phyloP scores from a whole-genome alignment of 495 filamentous ascomycete species.

The Cercophora samala region DNA sequence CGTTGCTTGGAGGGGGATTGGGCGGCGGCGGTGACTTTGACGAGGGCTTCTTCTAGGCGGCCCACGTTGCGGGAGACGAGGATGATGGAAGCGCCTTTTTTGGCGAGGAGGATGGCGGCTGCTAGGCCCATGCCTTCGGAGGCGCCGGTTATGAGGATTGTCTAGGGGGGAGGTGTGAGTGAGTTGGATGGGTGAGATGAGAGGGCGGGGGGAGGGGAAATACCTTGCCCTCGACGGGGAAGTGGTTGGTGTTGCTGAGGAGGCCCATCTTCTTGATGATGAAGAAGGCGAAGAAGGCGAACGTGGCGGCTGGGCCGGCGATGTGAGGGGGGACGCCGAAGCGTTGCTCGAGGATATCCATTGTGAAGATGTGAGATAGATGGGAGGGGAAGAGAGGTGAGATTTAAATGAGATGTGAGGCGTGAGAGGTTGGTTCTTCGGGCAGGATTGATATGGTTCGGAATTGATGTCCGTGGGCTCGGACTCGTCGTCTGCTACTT shows the following conservation, averaged over 20 bases:
- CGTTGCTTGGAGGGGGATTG: constrained; percentile 60
- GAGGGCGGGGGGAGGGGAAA: constrained; percentile 23
- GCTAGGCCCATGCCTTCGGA: constrained; percentile 88
- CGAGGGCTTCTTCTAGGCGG: constrained; percentile 72
- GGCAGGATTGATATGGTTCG: neutral
- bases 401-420: neutral
- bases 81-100: constrained; percentile 81
- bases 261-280: constrained; percentile 58
- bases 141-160: constrained; percentile 82
- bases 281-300: constrained; percentile 46
- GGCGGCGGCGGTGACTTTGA: constrained; percentile 61
- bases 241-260: constrained; percentile 66
- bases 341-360: constrained; percentile 22
- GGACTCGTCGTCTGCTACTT: neutral
- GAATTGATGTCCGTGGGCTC: neutral
- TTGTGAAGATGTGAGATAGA: constrained; percentile 3
- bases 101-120: constrained; percentile 66
- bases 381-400: neutral
- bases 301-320: constrained; percentile 43
- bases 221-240: constrained; percentile 79
- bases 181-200: neutral
- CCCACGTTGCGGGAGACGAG: constrained; percentile 72
- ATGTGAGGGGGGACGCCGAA: constrained; percentile 17
- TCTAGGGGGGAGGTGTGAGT: constrained; percentile 46
- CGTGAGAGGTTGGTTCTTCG: neutral